phyloP scores from a whole-genome alignment of 495 filamentous ascomycete genomes.

The Lepraria neglecta region DNA sequence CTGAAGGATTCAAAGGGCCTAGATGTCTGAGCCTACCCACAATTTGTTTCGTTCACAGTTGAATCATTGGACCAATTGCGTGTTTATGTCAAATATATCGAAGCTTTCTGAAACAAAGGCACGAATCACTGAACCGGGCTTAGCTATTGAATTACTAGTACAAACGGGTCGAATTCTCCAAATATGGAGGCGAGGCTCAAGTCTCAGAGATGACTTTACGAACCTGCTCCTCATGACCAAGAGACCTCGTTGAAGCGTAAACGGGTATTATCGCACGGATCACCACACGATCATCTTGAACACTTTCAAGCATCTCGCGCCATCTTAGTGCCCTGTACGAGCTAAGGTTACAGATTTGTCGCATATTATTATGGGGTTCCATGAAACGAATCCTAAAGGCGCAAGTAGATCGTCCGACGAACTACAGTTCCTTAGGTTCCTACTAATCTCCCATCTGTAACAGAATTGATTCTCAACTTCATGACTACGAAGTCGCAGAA shows the following conservation, averaged over 20 bases:
- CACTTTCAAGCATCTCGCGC: not conserved
- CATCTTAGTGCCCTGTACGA: not conserved
- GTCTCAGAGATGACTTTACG: not conserved
- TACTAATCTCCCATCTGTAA: not conserved
- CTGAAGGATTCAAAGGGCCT: not conserved
- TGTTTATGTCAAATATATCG: not conserved
- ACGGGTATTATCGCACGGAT: not conserved
- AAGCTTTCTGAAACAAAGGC: not conserved
- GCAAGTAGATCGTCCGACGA: conserved; percentile 1
- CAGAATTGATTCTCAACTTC: not conserved
- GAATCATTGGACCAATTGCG: not conserved
- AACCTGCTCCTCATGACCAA: not conserved
- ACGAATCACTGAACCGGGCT: not conserved
- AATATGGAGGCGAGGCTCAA: no score
- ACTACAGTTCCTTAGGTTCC: not conserved
- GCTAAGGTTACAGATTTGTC: not conserved
- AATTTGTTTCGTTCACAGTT: not conserved
- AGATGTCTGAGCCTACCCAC: not conserved
- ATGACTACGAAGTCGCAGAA: not conserved
- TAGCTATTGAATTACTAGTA: not conserved
- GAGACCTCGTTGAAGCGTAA: not conserved
- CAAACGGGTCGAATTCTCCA: not conserved
- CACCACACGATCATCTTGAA: no score
- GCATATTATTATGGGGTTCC: not conserved
- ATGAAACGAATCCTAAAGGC: not conserved